These are phyloP conservation scores for Backusella westeae DNA, from an alignment of 192 early-diverging fungal species.

Conservation along the genomic window DNA sequence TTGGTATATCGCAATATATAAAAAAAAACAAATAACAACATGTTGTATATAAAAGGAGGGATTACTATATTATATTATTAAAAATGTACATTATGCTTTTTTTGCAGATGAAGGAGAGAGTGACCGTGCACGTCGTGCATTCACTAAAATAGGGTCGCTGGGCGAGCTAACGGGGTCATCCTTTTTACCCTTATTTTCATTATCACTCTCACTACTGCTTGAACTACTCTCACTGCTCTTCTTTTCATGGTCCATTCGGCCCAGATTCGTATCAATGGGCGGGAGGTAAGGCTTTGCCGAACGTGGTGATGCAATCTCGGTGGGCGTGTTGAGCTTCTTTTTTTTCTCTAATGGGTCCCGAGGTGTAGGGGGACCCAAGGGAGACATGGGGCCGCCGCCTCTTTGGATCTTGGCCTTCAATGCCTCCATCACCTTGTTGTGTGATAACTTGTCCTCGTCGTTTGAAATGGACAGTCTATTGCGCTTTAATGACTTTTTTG, in stretches of 20 bases:
- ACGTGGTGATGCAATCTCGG: not conserved
- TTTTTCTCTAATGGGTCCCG: not conserved
- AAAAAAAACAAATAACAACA: not conserved
- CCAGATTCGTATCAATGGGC: conserved; percentile 26
- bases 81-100: conserved; percentile 8
- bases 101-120: conserved; percentile 5
- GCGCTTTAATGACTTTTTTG: not conserved
- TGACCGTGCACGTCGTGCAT: conserved; percentile 11
- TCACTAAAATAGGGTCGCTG: conserved; percentile 8
- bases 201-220: not conserved
- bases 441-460: conserved; percentile 15
- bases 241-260: not conserved
- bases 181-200: not conserved
- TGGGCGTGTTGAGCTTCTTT: not conserved
- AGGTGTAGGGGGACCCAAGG: not conserved
- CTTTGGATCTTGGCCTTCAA: conserved; percentile 32
- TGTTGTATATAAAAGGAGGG: not conserved
- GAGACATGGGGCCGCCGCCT: not conserved
- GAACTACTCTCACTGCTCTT: not conserved
- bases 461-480: conserved; percentile 6
- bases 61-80: not conserved
- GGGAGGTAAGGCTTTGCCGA: conserved; percentile 25
- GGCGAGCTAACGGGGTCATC: not conserved
- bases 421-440: conserved; percentile 31
- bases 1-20: not conserved